Percentiles rank a stretch among this genome's conserved stretches.
Evolutionary conservation across 2,329 filamentous ascomycete genomes (phyloP).

Genomic region (Penicillium sp.): DNA sequence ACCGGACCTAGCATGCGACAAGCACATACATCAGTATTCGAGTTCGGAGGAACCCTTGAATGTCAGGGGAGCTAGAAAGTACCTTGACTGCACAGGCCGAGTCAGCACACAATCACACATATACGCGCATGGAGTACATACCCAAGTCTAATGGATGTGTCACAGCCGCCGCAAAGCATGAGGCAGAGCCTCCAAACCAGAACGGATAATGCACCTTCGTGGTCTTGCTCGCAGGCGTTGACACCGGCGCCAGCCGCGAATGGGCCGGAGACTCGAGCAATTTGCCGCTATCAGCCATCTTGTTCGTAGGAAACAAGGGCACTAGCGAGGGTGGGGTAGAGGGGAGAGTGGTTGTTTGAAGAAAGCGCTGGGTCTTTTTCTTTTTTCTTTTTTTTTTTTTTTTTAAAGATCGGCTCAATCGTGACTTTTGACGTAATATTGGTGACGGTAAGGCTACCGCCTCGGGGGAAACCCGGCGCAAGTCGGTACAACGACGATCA

Average conservation of each 20-base stretch:
- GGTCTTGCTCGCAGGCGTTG: conserved; percentile 20
- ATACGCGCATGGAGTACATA: conserved; percentile 43
- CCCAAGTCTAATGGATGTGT: conserved; percentile 91
- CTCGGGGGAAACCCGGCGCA: no score
- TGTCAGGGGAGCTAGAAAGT: conserved; percentile 16
- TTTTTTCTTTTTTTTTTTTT: conserved; percentile 15
- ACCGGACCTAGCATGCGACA: conserved; percentile 59
- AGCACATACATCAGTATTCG: conserved; percentile 11
- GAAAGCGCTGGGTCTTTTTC: conserved; percentile 4
- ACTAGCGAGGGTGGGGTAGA: conserved; percentile 6
- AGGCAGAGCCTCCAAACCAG: conserved; percentile 96
- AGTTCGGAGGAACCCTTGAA: background rate
- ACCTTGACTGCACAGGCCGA: conserved; percentile 51
- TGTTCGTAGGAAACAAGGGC: conserved; percentile 21
- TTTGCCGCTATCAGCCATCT: conserved; percentile 35
- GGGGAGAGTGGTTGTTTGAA: background rate
- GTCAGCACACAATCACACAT: conserved; percentile 19
- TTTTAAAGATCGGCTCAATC: conserved; percentile 7
- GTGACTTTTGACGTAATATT: conserved; percentile 21
- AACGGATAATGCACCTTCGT: conserved; percentile 62
- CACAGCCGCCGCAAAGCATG: conserved; percentile 82
- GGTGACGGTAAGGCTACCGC: conserved; percentile 9
- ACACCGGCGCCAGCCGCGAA: conserved; percentile 15
- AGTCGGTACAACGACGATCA: no score
- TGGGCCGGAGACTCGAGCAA: conserved; percentile 26